Evolutionary conservation across 495 filamentous ascomycete species (phyloP), one percentile per base, ranked within the genome.

Genomic region (Letharia columbiana): DNA sequence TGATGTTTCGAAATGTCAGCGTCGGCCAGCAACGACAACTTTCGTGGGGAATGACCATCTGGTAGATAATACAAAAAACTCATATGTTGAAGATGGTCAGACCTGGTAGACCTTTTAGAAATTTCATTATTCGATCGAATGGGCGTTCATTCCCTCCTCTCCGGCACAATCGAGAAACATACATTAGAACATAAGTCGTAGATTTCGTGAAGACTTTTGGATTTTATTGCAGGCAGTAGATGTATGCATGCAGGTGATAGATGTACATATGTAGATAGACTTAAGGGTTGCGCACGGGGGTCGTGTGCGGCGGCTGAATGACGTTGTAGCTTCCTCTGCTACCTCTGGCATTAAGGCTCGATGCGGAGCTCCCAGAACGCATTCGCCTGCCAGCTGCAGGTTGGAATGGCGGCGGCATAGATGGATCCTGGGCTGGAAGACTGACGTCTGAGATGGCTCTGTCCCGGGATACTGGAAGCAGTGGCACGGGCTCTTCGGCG

Each of bases 401-500:
- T 23, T 61, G 57, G 10, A 13, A 12, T 10, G 56, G 64, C 47
- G 37, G 23, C n/a, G 57, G 57, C 10, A 61, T 33, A 13, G 64
- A 52, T 28, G 33, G 20, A 35, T 61, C 64, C 10, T 52, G 45
- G 1, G 40, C n/a, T 12, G 54, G 50, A 7, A 41, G 45, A 7
- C 54, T 10, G 8, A 61, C 17, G 61, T 67, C 68, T 31, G 63
- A 52, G 42, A 8, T 42, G 18, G 52, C 20, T 58, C n/a, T 65
- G 15, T 65, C n/a, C 20, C 61, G 49, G 28, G 63, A 66, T 44
- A 61, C 65, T 15, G 68, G 61, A 39, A 64, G 68, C 28, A 61
- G 17, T 20, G 68, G 68, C 50, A 69, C 28, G 17, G 64, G 68
- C 13, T 58, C 68, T 52, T 69, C 68, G 42, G 54, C 47, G 17